Evolutionary conservation across 2,329 filamentous ascomycete species (phyloP).

Genomic region (Lachnellula suecica): DNA sequence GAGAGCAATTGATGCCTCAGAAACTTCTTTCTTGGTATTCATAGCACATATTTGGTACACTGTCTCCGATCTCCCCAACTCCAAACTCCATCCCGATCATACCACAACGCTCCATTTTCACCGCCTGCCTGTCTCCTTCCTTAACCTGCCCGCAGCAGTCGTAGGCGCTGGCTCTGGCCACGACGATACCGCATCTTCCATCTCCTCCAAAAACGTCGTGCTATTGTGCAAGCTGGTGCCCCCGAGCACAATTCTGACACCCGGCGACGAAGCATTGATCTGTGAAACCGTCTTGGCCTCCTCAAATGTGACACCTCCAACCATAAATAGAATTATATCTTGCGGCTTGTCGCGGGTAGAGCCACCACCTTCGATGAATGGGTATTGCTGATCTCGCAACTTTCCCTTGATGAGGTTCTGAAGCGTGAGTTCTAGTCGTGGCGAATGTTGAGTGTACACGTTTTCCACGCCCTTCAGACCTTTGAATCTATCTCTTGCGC

Average conservation of each 20-base stretch:
- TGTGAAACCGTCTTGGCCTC: conserved; percentile 96
- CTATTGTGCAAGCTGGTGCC: conserved; percentile 90
- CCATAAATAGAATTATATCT: conserved; percentile 91
- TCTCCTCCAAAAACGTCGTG: conserved; percentile 82
- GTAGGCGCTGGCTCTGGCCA: conserved; percentile 70
- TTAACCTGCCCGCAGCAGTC: conserved; percentile 33
- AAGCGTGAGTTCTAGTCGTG: conserved; percentile 80
- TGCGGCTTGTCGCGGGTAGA: conserved; percentile 93
- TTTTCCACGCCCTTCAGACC: conserved; percentile 97
- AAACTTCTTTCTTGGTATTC: not conserved
- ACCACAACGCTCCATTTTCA: conserved; percentile 11
- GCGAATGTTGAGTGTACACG: conserved; percentile 96
- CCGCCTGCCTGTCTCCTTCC: conserved; percentile 33
- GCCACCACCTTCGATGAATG: conserved; percentile 86
- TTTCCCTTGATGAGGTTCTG: conserved; percentile 93
- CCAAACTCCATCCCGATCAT: conserved; percentile 13
- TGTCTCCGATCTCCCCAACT: not conserved
- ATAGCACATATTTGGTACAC: not conserved
- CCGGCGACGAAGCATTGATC: conserved; percentile 87
- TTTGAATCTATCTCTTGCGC: conserved; percentile 84
- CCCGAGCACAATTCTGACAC: conserved; percentile 84
- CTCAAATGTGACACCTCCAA: conserved; percentile 93
- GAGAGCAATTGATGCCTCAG: not conserved
- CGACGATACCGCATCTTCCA: conserved; percentile 80
- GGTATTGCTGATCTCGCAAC: conserved; percentile 82